Base-by-base conservation (phyloP, 1,284 basidiomycete species). In the Fomitopsis pinicola region DNA sequence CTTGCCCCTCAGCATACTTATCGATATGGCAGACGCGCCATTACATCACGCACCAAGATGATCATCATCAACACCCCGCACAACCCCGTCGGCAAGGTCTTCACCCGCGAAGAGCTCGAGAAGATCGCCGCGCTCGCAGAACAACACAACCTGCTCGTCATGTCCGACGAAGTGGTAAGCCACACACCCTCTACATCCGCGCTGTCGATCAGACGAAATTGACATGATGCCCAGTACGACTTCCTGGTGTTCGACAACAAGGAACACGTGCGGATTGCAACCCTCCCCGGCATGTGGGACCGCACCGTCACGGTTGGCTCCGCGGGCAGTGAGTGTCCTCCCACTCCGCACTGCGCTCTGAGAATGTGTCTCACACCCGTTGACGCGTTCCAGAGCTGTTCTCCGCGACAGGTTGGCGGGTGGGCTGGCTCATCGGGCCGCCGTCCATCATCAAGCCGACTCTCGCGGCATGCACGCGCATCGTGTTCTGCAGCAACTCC, bases 281-380 rank as follows among this genome's bases (percentile, higher is more conserved):
- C 82, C 33, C 82, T 98, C 35, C 95, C 94, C 9, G 93, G 94
- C n/a, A 97, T 98, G 95, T 99, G 96, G 96, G 94, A 98, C 66
- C 88, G 92, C 45, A 95, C 93, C 0, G 80, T 95, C 58, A 94
- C 92, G 2, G 86, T 94, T 48, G 85, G 88, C 30, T 92, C 89
- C 9, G 92, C 88, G 12, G 92, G 91, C 66, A 90, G 87, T 87
- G 70, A 78, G 86, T 78, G 8, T 33, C 33, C 26, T 50, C 48
- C 48, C 22, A 19, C 17, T 22, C 4, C 14, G 5, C n/a, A 48
- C 58, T 26, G 42, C 26, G 33, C 15, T 10, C 35, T 45, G 19
- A 35, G 28, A 38, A 38, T 33, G n/a, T 7, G 9, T 54, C 45
- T 19, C 44, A 36, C 46, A 48, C 62, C 57, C 33, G 64, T 54